phyloP scores from a whole-genome alignment of 176 grass and related monocot genomes.

The Themeda triandra region DNA sequence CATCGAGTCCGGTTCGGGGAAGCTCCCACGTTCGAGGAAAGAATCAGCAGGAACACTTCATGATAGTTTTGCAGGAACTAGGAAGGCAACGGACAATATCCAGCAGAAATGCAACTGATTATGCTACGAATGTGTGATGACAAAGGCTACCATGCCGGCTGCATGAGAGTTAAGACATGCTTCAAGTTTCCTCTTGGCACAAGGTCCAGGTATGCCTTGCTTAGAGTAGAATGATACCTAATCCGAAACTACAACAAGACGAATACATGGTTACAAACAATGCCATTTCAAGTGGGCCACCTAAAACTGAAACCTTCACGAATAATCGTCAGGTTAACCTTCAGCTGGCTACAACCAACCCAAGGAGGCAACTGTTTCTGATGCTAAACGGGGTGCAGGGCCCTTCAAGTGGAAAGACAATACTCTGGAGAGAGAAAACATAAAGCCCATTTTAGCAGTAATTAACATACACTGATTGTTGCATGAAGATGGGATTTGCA shows the following conservation, averaged over 20 bases:
- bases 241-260: background rate
- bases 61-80: background rate
- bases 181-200: background rate
- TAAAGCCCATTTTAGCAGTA: background rate
- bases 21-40: background rate
- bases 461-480: background rate
- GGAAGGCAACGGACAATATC: background rate
- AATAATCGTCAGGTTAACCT: background rate
- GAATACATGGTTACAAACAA: background rate
- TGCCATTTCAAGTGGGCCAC: background rate
- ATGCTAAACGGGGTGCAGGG: background rate
- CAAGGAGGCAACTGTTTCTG: background rate
- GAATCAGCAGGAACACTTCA: background rate
- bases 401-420: background rate
- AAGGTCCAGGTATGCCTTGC: constrained; percentile 4
- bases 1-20: background rate
- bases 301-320: background rate
- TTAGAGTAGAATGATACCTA: background rate
- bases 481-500: background rate
- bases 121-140: background rate
- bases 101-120: background rate
- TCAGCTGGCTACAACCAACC: background rate
- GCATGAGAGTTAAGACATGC: background rate
- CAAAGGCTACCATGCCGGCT: background rate
- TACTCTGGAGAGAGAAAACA: background rate